Percentiles rank a stretch among this genome's conserved stretches.
Conservation (phyloP, 2,329 filamentous ascomycete genomes). For the Ophiostoma ips region DNA sequence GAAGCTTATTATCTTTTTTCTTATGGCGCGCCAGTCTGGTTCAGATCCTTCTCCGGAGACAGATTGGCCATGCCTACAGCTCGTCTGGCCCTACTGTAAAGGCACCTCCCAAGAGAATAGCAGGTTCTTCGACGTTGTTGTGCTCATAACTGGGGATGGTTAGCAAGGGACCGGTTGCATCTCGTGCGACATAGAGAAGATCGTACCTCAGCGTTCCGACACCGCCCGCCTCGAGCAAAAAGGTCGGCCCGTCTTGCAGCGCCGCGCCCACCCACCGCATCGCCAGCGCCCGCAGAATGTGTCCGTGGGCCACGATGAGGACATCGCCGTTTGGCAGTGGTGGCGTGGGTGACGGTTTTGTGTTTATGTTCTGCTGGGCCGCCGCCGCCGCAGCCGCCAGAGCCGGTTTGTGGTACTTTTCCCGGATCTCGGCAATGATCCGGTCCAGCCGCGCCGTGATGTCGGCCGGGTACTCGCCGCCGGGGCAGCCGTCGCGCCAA, state of each 20-base stretch:
- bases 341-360: not conserved
- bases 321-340: slow-evolving; percentile 38
- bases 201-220: slow-evolving; percentile 62
- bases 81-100: slow-evolving; percentile 37
- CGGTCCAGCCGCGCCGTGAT: slow-evolving; percentile 59
- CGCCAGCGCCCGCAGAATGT: slow-evolving; percentile 77
- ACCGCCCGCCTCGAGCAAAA: slow-evolving; percentile 81
- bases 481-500: slow-evolving; percentile 77
- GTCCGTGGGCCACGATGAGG: slow-evolving; percentile 75
- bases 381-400: slow-evolving; percentile 3
- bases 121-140: slow-evolving; percentile 62
- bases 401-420: slow-evolving; percentile 40
- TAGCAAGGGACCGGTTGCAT: not conserved
- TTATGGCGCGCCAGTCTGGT: too few species aligned
- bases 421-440: slow-evolving; percentile 61
- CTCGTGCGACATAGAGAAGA: not conserved
- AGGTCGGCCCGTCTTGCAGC: slow-evolving; percentile 59
- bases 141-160: slow-evolving; percentile 54
- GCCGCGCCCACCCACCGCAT: slow-evolving; percentile 70
- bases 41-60: too few species aligned
- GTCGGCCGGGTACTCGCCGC: slow-evolving; percentile 67
- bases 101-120: slow-evolving; percentile 61
- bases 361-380: too few species aligned
- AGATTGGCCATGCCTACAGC: too few species aligned
- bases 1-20: too few species aligned